Conservation (phyloP, 345 rosid species). For the Stellera chamaejasme region DNA sequence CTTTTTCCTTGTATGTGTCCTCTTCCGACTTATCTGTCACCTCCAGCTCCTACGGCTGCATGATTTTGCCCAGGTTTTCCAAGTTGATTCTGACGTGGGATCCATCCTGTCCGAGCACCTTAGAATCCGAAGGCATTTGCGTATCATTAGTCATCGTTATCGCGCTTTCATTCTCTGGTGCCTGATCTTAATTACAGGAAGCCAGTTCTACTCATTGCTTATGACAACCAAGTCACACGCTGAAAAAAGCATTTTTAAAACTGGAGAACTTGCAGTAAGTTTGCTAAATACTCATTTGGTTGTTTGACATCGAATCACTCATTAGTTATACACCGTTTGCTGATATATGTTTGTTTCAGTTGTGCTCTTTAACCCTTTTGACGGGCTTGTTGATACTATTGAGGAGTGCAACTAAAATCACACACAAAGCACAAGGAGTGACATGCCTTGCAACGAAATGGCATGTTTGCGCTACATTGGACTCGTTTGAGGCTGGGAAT, state of each 20-base stretch:
- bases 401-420: slow-evolving; percentile 84
- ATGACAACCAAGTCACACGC: slow-evolving; percentile 55
- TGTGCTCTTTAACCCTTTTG: slow-evolving; percentile 70
- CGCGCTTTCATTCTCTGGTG: slow-evolving; percentile 57
- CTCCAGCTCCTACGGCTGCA: slow-evolving; percentile 90
- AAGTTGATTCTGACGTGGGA: slow-evolving; percentile 65
- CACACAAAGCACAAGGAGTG: slow-evolving; percentile 85
- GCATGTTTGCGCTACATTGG: slow-evolving; percentile 87
- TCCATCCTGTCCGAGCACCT: slow-evolving; percentile 75
- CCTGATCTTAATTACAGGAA: slow-evolving; percentile 65
- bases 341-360: slow-evolving; percentile 28
- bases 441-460: slow-evolving; percentile 92
- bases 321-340: not conserved
- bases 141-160: slow-evolving; percentile 85
- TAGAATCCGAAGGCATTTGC: slow-evolving; percentile 69
- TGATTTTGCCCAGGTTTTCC: slow-evolving; percentile 72
- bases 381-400: slow-evolving; percentile 53
- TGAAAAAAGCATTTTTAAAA: slow-evolving; percentile 42
- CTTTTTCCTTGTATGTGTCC: slow-evolving; percentile 76
- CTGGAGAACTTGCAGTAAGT: slow-evolving; percentile 89
- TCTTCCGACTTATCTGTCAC: slow-evolving; percentile 79
- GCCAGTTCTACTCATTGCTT: slow-evolving; percentile 82
- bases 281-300: no score
- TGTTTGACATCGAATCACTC: not conserved
- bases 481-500: slow-evolving; percentile 34